These are phyloP conservation scores for Saccharomycopsis lassenensis DNA, from an alignment of 805 yeast species.

Conservation along the genomic window DNA sequence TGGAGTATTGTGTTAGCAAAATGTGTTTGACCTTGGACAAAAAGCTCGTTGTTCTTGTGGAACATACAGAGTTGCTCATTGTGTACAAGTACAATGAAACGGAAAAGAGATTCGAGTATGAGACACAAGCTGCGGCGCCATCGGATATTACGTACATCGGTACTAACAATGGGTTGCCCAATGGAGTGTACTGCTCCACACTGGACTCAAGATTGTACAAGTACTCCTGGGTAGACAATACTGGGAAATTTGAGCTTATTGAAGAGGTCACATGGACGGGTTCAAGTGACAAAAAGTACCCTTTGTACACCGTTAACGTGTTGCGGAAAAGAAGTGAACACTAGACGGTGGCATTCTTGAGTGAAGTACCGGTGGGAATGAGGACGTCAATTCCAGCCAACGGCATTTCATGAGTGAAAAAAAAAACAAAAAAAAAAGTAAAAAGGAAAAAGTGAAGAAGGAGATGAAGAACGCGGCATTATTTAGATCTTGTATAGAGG, in stretches of 20 bases:
- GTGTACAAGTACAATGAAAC: conserved; percentile 26
- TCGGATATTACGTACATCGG: neutral
- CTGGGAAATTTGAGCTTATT: conserved; percentile 25
- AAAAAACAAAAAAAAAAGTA: no score
- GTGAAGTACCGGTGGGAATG: no score
- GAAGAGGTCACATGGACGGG: conserved; percentile 19
- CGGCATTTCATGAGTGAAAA: no score
- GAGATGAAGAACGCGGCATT: no score
- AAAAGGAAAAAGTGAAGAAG: no score
- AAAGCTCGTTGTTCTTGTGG: conserved; percentile 34
- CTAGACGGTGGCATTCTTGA: no score
- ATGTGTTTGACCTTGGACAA: conserved; percentile 25
- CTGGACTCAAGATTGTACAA: conserved; percentile 21
- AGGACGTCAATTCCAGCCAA: no score
- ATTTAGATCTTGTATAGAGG: no score
- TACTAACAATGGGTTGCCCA: conserved; percentile 19
- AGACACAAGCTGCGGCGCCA: neutral
- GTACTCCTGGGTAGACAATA: conserved; percentile 19
- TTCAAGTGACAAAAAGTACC: conserved; percentile 30
- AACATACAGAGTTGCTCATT: conserved; percentile 35
- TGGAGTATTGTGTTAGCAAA: conserved; percentile 20
- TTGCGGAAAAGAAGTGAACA: conserved; percentile 60
- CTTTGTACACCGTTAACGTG: conserved; percentile 41
- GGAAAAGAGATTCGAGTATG: conserved; percentile 25
- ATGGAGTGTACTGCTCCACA: conserved; percentile 23